Evolutionary conservation across 495 filamentous ascomycete species (phyloP).

Genomic region (Hypoxylon intermedium): DNA sequence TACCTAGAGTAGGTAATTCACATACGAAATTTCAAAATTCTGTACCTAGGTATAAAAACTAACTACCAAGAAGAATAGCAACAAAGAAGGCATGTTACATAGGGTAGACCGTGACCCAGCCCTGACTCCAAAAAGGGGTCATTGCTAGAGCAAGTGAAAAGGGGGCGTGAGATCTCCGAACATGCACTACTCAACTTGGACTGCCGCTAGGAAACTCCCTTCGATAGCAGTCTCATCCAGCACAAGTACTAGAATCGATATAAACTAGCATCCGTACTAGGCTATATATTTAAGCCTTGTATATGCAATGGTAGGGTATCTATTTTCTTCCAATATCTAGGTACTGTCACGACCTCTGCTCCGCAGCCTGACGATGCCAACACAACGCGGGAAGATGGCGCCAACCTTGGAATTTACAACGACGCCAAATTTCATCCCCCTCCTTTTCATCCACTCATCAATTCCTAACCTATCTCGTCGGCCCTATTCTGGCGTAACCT

Average conservation of each 20-base stretch:
- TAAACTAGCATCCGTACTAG: conserved; percentile 15
- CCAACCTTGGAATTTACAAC: conserved; percentile 34
- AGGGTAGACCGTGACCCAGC: too few species aligned
- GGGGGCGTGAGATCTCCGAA: too few species aligned
- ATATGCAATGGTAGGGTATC: conserved; percentile 39
- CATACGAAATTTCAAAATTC: too few species aligned
- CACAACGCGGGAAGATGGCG: conserved; percentile 29
- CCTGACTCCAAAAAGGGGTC: too few species aligned
- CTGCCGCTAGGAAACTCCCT: too few species aligned
- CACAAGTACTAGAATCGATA: conserved; percentile 2
- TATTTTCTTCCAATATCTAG: conserved; percentile 38
- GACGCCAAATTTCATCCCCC: conserved; percentile 35
- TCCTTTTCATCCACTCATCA: conserved; percentile 4
- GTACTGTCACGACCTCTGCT: conserved; percentile 23
- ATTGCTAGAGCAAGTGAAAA: too few species aligned
- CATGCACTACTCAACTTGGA: too few species aligned
- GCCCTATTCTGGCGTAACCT: conserved; percentile 4
- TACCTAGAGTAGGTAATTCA: too few species aligned
- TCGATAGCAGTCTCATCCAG: neutral
- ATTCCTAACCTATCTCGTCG: conserved; percentile 3
- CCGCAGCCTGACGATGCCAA: conserved; percentile 28
- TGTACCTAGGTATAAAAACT: too few species aligned
- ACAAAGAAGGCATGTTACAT: too few species aligned
- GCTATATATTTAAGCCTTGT: conserved; percentile 29
- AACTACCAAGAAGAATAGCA: too few species aligned